Conservation (phyloP, 1,284 basidiomycete genomes). For the Cryptococcus neoformans region DNA sequence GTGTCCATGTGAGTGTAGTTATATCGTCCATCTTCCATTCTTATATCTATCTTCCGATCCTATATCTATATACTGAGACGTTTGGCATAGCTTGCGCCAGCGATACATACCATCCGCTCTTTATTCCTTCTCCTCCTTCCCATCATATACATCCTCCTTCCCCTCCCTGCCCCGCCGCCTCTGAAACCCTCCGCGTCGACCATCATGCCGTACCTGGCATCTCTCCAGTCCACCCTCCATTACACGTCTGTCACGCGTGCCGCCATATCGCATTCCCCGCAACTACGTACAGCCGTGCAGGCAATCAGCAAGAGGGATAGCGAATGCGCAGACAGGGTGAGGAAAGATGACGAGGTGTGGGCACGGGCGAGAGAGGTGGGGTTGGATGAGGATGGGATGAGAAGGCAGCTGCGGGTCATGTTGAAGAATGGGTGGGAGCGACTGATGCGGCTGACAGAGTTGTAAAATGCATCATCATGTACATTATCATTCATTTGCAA, state of each 20-base stretch:
- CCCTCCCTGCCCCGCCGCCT: slow-evolving; percentile 12
- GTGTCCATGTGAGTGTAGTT: slow-evolving; percentile 28
- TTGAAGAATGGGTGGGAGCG: slow-evolving; percentile 18
- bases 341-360: slow-evolving; percentile 12
- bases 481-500: neutral
- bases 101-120: slow-evolving; percentile 22
- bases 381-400: slow-evolving; percentile 7
- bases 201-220: slow-evolving; percentile 4
- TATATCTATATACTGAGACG: neutral
- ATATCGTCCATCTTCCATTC: neutral
- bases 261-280: slow-evolving; percentile 14
- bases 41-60: neutral
- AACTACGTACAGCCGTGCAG: neutral
- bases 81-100: slow-evolving; percentile 22
- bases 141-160: slow-evolving; percentile 28
- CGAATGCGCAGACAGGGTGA: neutral
- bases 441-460: slow-evolving; percentile 4
- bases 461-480: neutral
- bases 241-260: slow-evolving; percentile 17
- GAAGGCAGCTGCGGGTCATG: slow-evolving; percentile 9
- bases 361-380: slow-evolving; percentile 4
- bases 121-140: slow-evolving; percentile 24
- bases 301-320: slow-evolving; percentile 1
- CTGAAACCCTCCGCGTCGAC: neutral
- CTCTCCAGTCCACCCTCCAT: slow-evolving; percentile 17